Percentiles rank a stretch among this genome's conserved stretches.
These are phyloP conservation scores for Penicillium herquei DNA, from an alignment of 495 filamentous ascomycete species.

Conservation along the genomic window DNA sequence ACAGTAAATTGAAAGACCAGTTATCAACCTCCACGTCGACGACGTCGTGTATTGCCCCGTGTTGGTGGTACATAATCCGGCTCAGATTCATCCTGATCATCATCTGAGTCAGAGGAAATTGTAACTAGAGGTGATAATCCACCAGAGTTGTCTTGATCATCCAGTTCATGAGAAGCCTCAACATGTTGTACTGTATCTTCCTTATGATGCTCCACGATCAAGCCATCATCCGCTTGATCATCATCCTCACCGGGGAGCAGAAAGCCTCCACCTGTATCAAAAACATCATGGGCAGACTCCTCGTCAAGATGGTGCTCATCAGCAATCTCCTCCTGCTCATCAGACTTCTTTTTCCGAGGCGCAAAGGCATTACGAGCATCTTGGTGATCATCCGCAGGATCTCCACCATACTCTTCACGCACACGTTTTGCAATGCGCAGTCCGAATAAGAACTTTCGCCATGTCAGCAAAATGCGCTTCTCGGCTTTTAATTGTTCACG, in stretches of 20 bases:
- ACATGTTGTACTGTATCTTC: not conserved
- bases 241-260: constrained; percentile 34
- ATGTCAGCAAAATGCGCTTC: constrained; percentile 69
- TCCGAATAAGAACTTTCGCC: constrained; percentile 85
- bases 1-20: not conserved
- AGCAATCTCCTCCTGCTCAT: constrained; percentile 5
- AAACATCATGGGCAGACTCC: constrained; percentile 11
- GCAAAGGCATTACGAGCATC: constrained; percentile 43
- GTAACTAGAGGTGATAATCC: constrained; percentile 9
- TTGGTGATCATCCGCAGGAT: constrained; percentile 32
- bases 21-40: constrained; percentile 7
- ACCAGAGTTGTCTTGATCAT: not conserved
- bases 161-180: not conserved
- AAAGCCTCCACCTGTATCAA: constrained; percentile 38
- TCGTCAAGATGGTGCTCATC: constrained; percentile 12
- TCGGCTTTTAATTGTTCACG: constrained; percentile 82
- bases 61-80: constrained; percentile 10
- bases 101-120: constrained; percentile 3
- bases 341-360: constrained; percentile 7
- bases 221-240: constrained; percentile 23
- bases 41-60: constrained; percentile 5
- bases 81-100: constrained; percentile 7
- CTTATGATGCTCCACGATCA: constrained; percentile 32
- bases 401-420: constrained; percentile 69
- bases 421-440: constrained; percentile 79